Conservation (phyloP, 2,329 filamentous ascomycete species). For the Epichloe festucae region DNA sequence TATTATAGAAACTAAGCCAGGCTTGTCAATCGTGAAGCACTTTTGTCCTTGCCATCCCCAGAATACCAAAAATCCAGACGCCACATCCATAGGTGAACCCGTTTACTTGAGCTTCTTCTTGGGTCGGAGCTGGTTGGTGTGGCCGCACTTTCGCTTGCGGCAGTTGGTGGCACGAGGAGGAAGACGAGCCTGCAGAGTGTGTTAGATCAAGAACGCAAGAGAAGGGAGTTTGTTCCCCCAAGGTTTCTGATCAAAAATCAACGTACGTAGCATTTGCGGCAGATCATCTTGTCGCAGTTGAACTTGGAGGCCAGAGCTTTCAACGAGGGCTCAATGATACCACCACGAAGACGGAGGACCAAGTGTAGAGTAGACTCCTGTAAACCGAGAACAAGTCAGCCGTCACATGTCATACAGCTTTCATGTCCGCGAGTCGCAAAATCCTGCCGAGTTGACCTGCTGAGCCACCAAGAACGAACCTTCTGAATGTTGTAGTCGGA, state of each 20-base stretch:
- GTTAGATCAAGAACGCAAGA: conserved; percentile 6
- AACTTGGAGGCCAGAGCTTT: conserved; percentile 98
- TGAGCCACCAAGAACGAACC: conserved; percentile 38
- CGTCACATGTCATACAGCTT: background rate
- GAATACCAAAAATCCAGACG: conserved; percentile 31
- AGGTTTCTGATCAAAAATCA: background rate
- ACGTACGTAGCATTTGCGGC: conserved; percentile 99
- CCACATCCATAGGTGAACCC: conserved; percentile 27
- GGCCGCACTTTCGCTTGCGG: conserved; percentile 99
- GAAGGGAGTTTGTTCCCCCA: background rate
- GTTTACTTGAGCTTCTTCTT: conserved; percentile 98
- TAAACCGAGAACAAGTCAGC: conserved; percentile 4
- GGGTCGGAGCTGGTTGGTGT: conserved; percentile 99
- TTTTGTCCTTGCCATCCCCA: conserved; percentile 23
- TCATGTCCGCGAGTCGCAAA: background rate
- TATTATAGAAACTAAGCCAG: conserved; percentile 28
- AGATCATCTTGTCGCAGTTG: conserved; percentile 99
- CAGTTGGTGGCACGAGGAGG: conserved; percentile 99
- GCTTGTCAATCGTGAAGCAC: conserved; percentile 23
- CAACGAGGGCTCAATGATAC: conserved; percentile 97
- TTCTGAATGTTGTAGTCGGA: conserved; percentile 99
- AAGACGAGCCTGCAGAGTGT: conserved; percentile 53
- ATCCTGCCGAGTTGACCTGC: background rate
- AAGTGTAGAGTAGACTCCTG: conserved; percentile 97
- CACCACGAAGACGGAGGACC: conserved; percentile 96